Percentiles rank a stretch among this genome's conserved stretches.
phyloP scores from a whole-genome alignment of 495 filamentous ascomycete species.

The Bryoglossum gracile region DNA sequence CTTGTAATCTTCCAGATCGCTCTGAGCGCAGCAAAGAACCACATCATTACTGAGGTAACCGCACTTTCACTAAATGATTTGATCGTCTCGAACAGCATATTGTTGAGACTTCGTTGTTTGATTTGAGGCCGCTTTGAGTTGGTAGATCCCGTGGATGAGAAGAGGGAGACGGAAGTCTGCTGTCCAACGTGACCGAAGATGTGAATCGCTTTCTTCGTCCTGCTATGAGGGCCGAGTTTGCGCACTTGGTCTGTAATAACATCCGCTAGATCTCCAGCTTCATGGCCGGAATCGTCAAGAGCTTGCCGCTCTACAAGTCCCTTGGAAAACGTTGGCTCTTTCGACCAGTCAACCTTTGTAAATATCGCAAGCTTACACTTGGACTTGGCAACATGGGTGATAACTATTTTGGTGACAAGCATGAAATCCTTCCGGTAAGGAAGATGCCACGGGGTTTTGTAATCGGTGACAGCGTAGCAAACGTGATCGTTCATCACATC shows the following conservation, averaged over 20 bases:
- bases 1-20: conserved; percentile 61
- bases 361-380: conserved; percentile 88
- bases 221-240: conserved; percentile 69
- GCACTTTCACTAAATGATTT: conserved; percentile 62
- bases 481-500: conserved; percentile 91
- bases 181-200: conserved; percentile 85
- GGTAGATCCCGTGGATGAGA: conserved; percentile 33
- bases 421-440: conserved; percentile 73
- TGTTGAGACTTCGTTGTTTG: conserved; percentile 56
- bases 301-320: conserved; percentile 76
- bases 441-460: conserved; percentile 84
- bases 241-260: conserved; percentile 82
- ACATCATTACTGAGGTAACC: conserved; percentile 65
- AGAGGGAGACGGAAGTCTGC: conserved; percentile 58
- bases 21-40: conserved; percentile 54
- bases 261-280: conserved; percentile 79
- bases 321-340: conserved; percentile 55
- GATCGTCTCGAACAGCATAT: conserved; percentile 62
- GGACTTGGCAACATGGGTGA: conserved; percentile 85
- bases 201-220: conserved; percentile 82
- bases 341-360: conserved; percentile 79
- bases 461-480: conserved; percentile 88
- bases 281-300: conserved; percentile 67
- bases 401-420: conserved; percentile 83
- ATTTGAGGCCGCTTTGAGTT: conserved; percentile 47